Evolutionary conservation across 2,329 filamentous ascomycete species (phyloP).

Genomic region (Pseudocercospora cruenta): DNA sequence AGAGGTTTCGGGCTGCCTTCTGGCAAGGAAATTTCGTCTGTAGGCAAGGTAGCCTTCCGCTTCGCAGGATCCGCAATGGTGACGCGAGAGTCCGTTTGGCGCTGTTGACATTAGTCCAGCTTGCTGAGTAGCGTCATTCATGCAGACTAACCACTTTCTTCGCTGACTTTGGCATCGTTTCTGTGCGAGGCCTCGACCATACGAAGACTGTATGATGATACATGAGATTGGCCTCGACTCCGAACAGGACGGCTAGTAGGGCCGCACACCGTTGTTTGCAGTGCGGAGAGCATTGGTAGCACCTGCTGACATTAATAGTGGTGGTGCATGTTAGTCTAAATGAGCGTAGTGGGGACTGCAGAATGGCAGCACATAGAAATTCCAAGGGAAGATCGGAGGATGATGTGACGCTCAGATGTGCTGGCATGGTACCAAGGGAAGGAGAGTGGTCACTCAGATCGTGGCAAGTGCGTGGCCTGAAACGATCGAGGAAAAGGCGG

Average conservation of each 20-base stretch:
- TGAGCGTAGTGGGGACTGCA: background rate
- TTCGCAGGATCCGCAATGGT: slow-evolving; percentile 1
- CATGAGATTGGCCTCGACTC: background rate
- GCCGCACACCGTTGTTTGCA: slow-evolving; percentile 2
- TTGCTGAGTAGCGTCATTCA: background rate
- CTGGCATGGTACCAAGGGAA: background rate
- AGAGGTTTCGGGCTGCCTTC: background rate
- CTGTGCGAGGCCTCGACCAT: background rate
- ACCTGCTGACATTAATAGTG: background rate
- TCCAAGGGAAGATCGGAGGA: background rate
- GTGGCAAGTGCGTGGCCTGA: background rate
- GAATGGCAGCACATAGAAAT: background rate
- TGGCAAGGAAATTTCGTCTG: background rate
- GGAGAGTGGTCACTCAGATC: background rate
- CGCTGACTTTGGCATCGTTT: slow-evolving; percentile 2
- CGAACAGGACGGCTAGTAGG: background rate
- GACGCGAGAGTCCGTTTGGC: slow-evolving; percentile 1
- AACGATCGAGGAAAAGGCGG: background rate
- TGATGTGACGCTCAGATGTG: background rate
- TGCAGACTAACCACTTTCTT: slow-evolving; percentile 3
- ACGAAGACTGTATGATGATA: background rate
- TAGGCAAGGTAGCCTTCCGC: background rate
- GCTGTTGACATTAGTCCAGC: background rate
- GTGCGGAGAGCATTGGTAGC: background rate
- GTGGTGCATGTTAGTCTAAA: background rate